A percentile compares a stretch with the other conserved stretches of the same genome.
phyloP scores from a whole-genome alignment of 139 green algal species.

The Coelastrella sp. region DNA sequence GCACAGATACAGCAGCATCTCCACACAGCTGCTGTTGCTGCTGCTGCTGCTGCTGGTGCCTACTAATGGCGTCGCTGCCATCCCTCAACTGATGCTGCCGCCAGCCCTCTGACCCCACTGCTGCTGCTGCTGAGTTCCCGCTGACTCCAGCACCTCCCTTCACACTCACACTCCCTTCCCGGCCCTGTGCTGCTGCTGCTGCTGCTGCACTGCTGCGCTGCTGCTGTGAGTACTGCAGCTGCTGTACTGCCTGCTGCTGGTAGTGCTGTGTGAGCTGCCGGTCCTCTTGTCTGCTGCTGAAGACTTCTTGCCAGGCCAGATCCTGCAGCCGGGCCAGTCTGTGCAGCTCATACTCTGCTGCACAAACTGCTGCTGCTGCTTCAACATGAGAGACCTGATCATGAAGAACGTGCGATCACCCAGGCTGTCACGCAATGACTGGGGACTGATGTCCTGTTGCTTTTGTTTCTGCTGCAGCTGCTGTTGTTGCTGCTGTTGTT shows the following conservation, averaged over 20 bases:
- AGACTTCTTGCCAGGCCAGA: neutral
- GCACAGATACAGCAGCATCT: neutral
- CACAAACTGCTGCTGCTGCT: slow-evolving; percentile 18
- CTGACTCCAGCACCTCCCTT: neutral
- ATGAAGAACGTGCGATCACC: neutral
- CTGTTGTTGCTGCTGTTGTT: neutral
- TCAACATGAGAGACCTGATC: slow-evolving; percentile 2
- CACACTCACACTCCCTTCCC: neutral
- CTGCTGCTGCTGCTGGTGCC: neutral
- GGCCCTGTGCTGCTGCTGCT: neutral
- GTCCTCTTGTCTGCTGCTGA: neutral
- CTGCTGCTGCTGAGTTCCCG: neutral
- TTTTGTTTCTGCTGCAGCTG: neutral
- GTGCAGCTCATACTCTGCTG: slow-evolving; percentile 33
- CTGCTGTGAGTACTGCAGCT: neutral
- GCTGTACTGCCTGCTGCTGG: slow-evolving; percentile 8
- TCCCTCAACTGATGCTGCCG: neutral
- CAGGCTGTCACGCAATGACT: neutral
- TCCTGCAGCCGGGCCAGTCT: neutral
- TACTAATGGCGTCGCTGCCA: neutral
- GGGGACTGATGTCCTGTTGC: neutral
- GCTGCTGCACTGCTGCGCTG: neutral
- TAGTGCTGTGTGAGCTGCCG: slow-evolving; percentile 21
- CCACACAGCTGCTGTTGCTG: neutral
- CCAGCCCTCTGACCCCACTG: neutral